Conservation (phyloP, 2,329 filamentous ascomycete genomes). For the Hawksworthiomyces lignivorus region DNA sequence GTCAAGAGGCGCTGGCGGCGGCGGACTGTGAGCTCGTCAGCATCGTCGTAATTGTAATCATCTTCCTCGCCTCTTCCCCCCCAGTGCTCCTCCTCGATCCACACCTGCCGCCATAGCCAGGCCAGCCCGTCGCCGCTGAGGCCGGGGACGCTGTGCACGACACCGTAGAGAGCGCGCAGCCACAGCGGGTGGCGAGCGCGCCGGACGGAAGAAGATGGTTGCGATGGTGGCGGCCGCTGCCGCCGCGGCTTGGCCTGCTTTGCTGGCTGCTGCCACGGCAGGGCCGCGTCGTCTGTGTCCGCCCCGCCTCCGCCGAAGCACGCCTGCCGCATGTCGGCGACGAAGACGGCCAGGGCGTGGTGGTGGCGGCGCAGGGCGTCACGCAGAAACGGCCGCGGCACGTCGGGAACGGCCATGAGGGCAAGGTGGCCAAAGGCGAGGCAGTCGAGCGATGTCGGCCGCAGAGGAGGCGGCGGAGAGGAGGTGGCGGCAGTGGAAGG, state of each 20-base stretch:
- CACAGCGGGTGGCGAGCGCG: slow-evolving; percentile 9
- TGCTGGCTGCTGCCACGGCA: background rate
- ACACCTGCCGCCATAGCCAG: slow-evolving; percentile 17
- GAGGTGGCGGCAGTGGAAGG: too few species aligned
- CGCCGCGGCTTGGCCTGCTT: background rate
- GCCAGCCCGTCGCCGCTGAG: slow-evolving; percentile 26
- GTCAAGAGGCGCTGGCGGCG: slow-evolving; percentile 23
- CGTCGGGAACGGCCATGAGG: slow-evolving; percentile 50
- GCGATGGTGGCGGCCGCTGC: background rate
- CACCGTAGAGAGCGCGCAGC: slow-evolving; percentile 23
- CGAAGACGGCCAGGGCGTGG: slow-evolving; percentile 12
- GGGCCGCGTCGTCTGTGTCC: background rate
- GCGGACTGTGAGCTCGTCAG: slow-evolving; percentile 3
- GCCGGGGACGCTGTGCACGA: slow-evolving; percentile 24
- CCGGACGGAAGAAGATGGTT: background rate
- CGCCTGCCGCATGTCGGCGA: slow-evolving; percentile 10
- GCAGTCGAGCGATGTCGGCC: slow-evolving; percentile 65
- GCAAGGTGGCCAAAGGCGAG: slow-evolving; percentile 72
- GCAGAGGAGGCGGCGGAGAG: slow-evolving; percentile 1
- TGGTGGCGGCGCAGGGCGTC: slow-evolving; percentile 16
- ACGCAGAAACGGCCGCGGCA: slow-evolving; percentile 27
- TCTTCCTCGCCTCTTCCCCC: too few species aligned
- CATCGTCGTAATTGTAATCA: slow-evolving; percentile 4
- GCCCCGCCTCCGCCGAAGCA: slow-evolving; percentile 1
- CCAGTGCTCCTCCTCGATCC: too few species aligned